phyloP scores from a whole-genome alignment of 2,329 filamentous ascomycete species.

The Passalora sequoiae region DNA sequence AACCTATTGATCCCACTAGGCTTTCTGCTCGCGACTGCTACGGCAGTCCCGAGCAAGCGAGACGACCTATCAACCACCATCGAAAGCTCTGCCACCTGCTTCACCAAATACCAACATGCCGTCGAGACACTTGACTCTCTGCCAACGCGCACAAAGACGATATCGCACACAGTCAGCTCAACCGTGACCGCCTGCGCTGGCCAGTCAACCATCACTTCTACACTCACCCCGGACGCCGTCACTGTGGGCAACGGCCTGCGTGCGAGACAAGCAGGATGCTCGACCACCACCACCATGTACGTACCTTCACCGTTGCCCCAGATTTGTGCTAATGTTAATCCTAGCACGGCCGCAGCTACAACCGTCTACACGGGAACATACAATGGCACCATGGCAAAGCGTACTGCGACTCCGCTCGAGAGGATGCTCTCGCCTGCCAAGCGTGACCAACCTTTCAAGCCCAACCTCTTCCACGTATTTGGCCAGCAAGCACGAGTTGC shows the following conservation, averaged over 20 bases:
- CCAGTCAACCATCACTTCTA: slow-evolving; percentile 14
- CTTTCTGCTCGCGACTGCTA: slow-evolving; percentile 8
- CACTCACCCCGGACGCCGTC: slow-evolving; percentile 20
- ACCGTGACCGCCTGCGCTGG: slow-evolving; percentile 19
- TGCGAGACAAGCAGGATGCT: slow-evolving; percentile 10
- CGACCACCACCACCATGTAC: slow-evolving; percentile 20
- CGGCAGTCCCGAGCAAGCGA: slow-evolving; percentile 4
- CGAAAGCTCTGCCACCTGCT: slow-evolving; percentile 16
- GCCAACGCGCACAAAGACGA: slow-evolving; percentile 16
- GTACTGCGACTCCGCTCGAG: slow-evolving; percentile 19
- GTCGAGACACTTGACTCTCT: slow-evolving; percentile 7
- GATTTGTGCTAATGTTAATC: background rate
- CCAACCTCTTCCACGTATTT: slow-evolving; percentile 15
- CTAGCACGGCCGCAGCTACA: slow-evolving; percentile 15
- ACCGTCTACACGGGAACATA: slow-evolving; percentile 26
- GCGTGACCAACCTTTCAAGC: background rate
- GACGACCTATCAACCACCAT: slow-evolving; percentile 13
- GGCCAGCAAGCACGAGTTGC: slow-evolving; percentile 16
- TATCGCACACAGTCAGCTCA: slow-evolving; percentile 15
- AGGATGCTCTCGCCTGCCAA: slow-evolving; percentile 8
- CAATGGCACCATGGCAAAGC: slow-evolving; percentile 20
- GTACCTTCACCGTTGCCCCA: background rate
- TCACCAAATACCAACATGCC: slow-evolving; percentile 19
- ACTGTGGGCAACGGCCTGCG: slow-evolving; percentile 10
- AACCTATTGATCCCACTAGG: slow-evolving; percentile 8